Evolutionary conservation across 2,329 filamentous ascomycete species (phyloP).

Genomic region (Beauveria brongniartii): DNA sequence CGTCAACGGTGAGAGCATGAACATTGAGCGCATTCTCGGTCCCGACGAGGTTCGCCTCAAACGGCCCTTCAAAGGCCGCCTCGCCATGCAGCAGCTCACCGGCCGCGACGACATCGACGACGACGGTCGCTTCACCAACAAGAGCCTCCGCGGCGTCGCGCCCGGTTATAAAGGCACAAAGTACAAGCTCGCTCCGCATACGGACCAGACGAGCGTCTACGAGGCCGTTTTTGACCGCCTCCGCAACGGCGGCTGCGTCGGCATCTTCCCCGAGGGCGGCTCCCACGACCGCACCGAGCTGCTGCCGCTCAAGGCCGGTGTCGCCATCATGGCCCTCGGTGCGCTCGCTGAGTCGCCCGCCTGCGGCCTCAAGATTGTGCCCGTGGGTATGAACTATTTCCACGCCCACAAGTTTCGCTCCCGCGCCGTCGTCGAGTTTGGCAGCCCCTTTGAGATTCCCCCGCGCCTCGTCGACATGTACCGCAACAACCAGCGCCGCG

Average conservation of each 20-base stretch:
- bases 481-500: constrained; percentile 71
- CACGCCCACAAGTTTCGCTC: constrained; percentile 98
- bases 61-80: constrained; percentile 72
- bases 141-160: constrained; percentile 42
- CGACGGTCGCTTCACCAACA: constrained; percentile 54
- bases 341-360: constrained; percentile 77
- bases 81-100: constrained; percentile 73
- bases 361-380: constrained; percentile 88
- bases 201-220: constrained; percentile 90
- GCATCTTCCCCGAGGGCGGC: constrained; percentile 94
- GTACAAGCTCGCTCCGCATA: constrained; percentile 84
- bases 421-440: constrained; percentile 91
- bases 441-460: constrained; percentile 78
- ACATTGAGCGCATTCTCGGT: constrained; percentile 73
- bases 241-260: constrained; percentile 76
- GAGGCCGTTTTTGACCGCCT: constrained; percentile 84
- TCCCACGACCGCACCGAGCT: constrained; percentile 92
- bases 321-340: constrained; percentile 95
- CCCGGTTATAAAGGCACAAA: constrained; percentile 67
- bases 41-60: constrained; percentile 79
- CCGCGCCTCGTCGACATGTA: constrained; percentile 78
- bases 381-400: constrained; percentile 99
- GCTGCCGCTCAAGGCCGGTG: constrained; percentile 87
- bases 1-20: constrained; percentile 65
- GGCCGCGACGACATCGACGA: constrained; percentile 65